phyloP scores from a whole-genome alignment of 2,329 filamentous ascomycete species.

The Hirsutella minnesotensis region DNA sequence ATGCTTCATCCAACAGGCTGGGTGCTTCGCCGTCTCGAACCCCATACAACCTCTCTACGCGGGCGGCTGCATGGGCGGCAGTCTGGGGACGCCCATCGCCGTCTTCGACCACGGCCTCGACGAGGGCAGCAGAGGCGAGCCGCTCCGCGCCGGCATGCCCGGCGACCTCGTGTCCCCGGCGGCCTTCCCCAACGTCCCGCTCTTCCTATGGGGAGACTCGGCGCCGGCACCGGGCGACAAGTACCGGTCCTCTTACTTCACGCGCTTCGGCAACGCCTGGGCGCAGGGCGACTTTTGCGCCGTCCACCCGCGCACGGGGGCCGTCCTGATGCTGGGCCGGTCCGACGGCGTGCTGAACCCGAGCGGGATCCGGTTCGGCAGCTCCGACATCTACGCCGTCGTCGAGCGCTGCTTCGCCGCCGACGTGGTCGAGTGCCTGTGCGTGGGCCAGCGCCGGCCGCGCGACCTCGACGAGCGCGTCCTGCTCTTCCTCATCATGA shows the following conservation, averaged over 20 bases:
- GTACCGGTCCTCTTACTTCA: conserved; percentile 51
- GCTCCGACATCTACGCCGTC: conserved; percentile 68
- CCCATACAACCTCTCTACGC: conserved; percentile 54
- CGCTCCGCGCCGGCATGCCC: conserved; percentile 45
- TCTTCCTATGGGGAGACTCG: conserved; percentile 50
- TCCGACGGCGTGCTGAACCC: conserved; percentile 75
- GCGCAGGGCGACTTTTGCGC: conserved; percentile 73
- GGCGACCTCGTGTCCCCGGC: conserved; percentile 63
- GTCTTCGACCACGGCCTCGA: conserved; percentile 53
- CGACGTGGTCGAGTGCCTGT: conserved; percentile 59
- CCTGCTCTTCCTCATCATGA: conserved; percentile 44
- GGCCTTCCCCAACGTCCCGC: conserved; percentile 66
- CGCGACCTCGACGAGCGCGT: conserved; percentile 41
- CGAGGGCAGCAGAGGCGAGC: conserved; percentile 26
- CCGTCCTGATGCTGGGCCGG: conserved; percentile 55
- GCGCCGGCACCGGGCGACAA: conserved; percentile 36
- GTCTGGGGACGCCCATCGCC: conserved; percentile 37
- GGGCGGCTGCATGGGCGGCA: conserved; percentile 38
- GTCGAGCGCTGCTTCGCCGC: conserved; percentile 54
- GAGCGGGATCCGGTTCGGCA: conserved; percentile 66
- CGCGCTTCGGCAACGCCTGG: conserved; percentile 57
- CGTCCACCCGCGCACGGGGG: conserved; percentile 54
- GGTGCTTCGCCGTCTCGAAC: conserved; percentile 53
- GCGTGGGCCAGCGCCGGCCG: conserved; percentile 63
- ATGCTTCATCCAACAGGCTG: conserved; percentile 24